Evolutionary conservation across 371 early-diverging fungal genomes (phyloP), one percentile per base, ranked within the genome.

Genomic region (Synchytrium microbalum): DNA sequence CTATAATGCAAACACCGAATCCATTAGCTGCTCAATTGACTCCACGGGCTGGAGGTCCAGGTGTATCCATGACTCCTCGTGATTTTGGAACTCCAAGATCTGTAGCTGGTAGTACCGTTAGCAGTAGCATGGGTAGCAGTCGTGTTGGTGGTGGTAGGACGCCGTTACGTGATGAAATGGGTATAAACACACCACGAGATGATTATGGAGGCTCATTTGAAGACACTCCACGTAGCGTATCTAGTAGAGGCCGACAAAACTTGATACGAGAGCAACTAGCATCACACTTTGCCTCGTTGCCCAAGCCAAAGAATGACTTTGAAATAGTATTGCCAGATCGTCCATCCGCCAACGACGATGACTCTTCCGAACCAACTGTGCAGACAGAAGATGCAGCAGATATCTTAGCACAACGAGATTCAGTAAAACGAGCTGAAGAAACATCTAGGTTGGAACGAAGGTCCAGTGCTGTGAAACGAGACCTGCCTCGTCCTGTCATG

Each of bases 221-320:
- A 26, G 75, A 73, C 32, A 77, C 77, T 1, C 77, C 80, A 3
- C 64, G 67, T 10, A 28, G 25, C 30, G 66, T 28, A 31, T 53
- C 63, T 26, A 32, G 30, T 13, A 26, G 67, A 30, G 66, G 59
- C 13, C 58, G 70, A 24, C 79, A 79, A 62, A 64, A 57, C 5
- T 54, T 75, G 53, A 67, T 84, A 55, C 77, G 79, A 2, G 75
- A 84, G 59, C 76, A 79, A 58, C 64, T 79, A 65, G 54, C 72
- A 70, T 55, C 84, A 73, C 64, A 80, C 73, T 65, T 79, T 76
- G 53, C 80, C 53, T 79, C 78, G 27, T 74, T 97, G n/a, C 98
- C 98, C 1, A 79, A 81, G 61, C 98, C 98, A 38, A 88, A 90
- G 61, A 96, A 95, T 68, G 93, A 95, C 65, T 93, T 94, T 73